Evolutionary conservation across 2,329 filamentous ascomycete species (phyloP).

Genomic region (Capronia americana): DNA sequence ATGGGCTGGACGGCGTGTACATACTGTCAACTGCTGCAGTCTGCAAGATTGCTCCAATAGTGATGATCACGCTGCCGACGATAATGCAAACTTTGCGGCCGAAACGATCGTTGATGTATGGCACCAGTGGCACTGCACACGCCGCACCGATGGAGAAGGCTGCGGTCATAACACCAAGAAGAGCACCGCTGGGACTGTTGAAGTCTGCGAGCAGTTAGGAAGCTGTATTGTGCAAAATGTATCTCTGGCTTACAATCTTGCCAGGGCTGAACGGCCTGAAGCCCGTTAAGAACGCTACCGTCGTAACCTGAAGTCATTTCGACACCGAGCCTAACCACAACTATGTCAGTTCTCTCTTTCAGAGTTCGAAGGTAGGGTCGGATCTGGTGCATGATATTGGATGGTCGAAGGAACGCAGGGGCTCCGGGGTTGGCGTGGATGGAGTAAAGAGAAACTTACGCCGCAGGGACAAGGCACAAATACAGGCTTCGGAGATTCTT

Average conservation of each 20-base stretch:
- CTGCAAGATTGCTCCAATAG: constrained; percentile 52
- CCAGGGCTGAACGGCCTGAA: constrained; percentile 32
- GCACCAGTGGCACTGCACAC: constrained; percentile 53
- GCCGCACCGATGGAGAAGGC: constrained; percentile 54
- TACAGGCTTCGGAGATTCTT: constrained; percentile 65
- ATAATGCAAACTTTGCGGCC: constrained; percentile 57
- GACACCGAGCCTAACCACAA: constrained; percentile 59
- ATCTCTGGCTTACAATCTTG: constrained; percentile 48
- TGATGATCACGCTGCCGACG: constrained; percentile 56
- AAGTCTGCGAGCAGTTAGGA: constrained; percentile 60
- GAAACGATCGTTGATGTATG: constrained; percentile 56
- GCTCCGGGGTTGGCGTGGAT: background rate
- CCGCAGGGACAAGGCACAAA: constrained; percentile 64
- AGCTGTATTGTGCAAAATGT: constrained; percentile 48
- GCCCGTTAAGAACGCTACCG: constrained; percentile 34
- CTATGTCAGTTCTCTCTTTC: background rate
- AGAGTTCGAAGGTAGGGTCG: background rate
- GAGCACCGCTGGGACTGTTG: constrained; percentile 24
- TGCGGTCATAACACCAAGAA: constrained; percentile 29
- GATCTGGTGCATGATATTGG: background rate
- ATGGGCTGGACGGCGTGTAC: background rate
- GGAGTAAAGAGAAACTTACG: constrained; percentile 38
- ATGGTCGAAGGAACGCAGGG: background rate
- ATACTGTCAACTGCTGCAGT: constrained; percentile 37
- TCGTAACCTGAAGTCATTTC: constrained; percentile 59